Base-by-base conservation (phyloP, 306 rosid genomes). In the Prunus davidiana region DNA sequence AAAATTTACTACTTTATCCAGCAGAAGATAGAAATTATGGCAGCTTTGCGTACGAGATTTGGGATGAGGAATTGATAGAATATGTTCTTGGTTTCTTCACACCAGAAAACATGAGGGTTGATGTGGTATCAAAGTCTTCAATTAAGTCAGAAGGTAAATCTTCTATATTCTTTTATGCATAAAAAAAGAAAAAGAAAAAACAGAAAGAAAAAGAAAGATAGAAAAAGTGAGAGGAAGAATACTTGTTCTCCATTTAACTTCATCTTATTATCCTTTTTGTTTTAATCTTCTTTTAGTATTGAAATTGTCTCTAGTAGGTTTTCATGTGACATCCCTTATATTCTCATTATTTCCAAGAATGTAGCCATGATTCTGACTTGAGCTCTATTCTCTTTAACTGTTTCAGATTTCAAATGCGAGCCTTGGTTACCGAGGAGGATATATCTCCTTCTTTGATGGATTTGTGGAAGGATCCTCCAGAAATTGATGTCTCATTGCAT, bases 71-170 rank as follows among this genome's bases (percentile, higher is more conserved):
- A 51, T 46, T 89, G 81, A 73, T 95, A 67, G 83, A 86, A 74
- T 74, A 84, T 76, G 80, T 90, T 82, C 88, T 89, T 89, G 87
- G 88, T 84, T 92, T 90, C 86, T 88, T 95, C 51, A 78, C 87
- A 70, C 97, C 98, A 16, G 97, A 95, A 78, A 92, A 95, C 87
- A 95, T 95, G 97, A 89, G 98, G 82, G 67, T 92, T 73, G 98
- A 92, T 78, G 89, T 87, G 73, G 83, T 90, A 45, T 92, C 98
- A 55, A 92, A 90, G 86, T 83, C 87, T 71, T 84, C 86, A 75
- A 82, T 49, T 8, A 83, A 80, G 69, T 79, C 87, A 20, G 84
- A 87, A 87, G 96, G 98, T 90, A 78, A 64, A 11, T 24, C 34
- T n/a, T 50, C 43, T 38, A 28, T 65, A 49, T 64, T 34, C 65